Evolutionary conservation across 768 basidiomycete genomes (phyloP), one percentile per base, ranked within the genome.

Genomic region (Psilocybe cyanescens): DNA sequence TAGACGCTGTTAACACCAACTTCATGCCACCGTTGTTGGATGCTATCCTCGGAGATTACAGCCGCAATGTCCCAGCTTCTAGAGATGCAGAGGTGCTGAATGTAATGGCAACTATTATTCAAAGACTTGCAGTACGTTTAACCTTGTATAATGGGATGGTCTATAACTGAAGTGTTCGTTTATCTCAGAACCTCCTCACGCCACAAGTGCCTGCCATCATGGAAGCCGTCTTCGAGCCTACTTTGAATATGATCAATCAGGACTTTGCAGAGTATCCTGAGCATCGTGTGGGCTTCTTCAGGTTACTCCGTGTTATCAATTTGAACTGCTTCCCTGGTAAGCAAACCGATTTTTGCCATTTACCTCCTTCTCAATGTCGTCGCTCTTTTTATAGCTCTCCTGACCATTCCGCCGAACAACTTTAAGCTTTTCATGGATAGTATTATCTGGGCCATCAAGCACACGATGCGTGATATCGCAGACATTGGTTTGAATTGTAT

Each of bases 361-460:
- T 9, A 30, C 61, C 47, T 35, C 29, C 53, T 55, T 61, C 46
- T 52, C 59, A 35, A 33, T 52, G 55, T 46, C 24, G 24, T 9
- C 64, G 54, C 28, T 53, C 59, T 48, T 56, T 30, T 41, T 64
- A 57, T 63, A 92, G 95, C 95, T 5, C 78, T 98, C 49, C 83
- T 97, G 59, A 86, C 86, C 28, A 84, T 97, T 61, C 94, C 95
- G n/a, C 91, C 95, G 8, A 76, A 83, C 49, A 94, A 97, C 76
- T 98, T 99, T 85, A 98, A 97, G 78, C 79, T 99, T 61, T 92
- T 97, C 75, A 98, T 97, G 88, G 97, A 99, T 75, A 95, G 94
- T 62, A 92, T 98, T 65, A 90, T 97, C 55, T 99, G 97, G 97
- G 97, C 95, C n/a, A 97, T 98, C 81, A 99, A 99, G 76, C 97